A percentile compares a stretch with the other conserved stretches of the same genome.
Conservation (phyloP, 2,329 filamentous ascomycete genomes). For the Ophiostoma ips region DNA sequence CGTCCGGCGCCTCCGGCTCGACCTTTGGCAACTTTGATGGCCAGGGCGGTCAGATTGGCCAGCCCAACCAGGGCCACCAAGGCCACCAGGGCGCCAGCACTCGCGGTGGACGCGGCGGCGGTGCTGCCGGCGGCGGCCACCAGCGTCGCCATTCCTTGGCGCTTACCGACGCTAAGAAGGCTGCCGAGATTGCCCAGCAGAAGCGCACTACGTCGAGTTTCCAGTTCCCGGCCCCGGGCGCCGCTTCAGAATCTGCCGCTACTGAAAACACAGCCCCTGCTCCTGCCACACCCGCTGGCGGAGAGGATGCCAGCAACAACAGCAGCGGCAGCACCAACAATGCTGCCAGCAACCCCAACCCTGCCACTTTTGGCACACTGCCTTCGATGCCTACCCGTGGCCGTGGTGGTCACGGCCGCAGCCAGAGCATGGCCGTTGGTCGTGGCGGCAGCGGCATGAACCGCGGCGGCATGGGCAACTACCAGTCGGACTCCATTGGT, state of each 20-base stretch:
- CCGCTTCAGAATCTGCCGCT: conserved; percentile 39
- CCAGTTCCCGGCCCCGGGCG: conserved; percentile 74
- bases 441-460: conserved; percentile 51
- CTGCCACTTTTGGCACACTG: not conserved
- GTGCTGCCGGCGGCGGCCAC: conserved; percentile 61
- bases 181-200: conserved; percentile 90
- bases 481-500: conserved; percentile 33
- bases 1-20: conserved; percentile 72
- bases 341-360: conserved; percentile 10
- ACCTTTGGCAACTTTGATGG: conserved; percentile 63
- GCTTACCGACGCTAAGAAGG: conserved; percentile 92
- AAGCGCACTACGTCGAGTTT: conserved; percentile 89
- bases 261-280: conserved; percentile 39
- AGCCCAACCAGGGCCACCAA: conserved; percentile 20
- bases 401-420: conserved; percentile 53
- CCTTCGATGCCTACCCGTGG: conserved; percentile 30
- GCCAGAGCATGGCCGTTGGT: conserved; percentile 81
- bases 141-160: conserved; percentile 90
- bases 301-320: conserved; percentile 15
- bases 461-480: conserved; percentile 44
- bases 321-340: conserved; percentile 1
- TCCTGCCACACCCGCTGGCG: conserved; percentile 17
- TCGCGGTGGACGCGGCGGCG: conserved; percentile 31
- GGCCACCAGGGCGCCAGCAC: conserved; percentile 53
- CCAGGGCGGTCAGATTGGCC: not conserved